Base-by-base conservation (phyloP, 768 basidiomycete genomes). In the Tylopilus intermedius region DNA sequence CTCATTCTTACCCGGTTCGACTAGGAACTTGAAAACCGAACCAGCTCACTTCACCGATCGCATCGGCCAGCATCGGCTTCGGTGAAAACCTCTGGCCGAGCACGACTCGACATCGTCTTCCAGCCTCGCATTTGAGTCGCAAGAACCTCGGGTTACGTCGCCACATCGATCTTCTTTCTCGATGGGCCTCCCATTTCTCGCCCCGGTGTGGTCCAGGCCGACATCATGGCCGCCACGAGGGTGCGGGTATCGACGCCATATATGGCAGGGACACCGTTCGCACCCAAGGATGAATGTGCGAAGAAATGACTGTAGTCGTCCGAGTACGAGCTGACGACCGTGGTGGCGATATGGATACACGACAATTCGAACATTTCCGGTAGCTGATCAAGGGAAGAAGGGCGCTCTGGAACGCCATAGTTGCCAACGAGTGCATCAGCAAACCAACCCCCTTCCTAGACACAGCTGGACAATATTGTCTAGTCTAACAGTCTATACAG, bases 211-310 rank as follows among this genome's bases (percentile, higher is more conserved):
- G 18, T 18, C 18, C 18, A 18, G 18, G 18, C 18, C 18, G 18
- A 18, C 18, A 18, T 18, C 18, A 18, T 18, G 18, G 18, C 18
- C 18, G 18, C 18, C 18, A 18, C 18, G 66, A 99, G 82, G 50
- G 89, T 91, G 60, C 96, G 87, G 1, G 96, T 98, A 74, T 98
- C 96, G 53, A 98, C 81, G 58, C 96, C 96, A 70, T 85, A 96
- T 49, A 99, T 83, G 58, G 95, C 96, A 5, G 95, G 95, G 33
- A 99, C 76, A 39, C 83, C 86, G 62, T 94, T 92, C 72, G 82
- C 67, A 46, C 88, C 87, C 15, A 99, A 79, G 8, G 90, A 93
- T 5, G 92, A 92, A 45, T 75, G 75, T 41, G 95, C 94, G 39
- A 97, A 82, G 76, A 90, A 95, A 72, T 99, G 95, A 60, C 90